These are phyloP conservation scores for Haberlea rhodopensis DNA, from an alignment of 257 asterid species.

Conservation along the genomic window DNA sequence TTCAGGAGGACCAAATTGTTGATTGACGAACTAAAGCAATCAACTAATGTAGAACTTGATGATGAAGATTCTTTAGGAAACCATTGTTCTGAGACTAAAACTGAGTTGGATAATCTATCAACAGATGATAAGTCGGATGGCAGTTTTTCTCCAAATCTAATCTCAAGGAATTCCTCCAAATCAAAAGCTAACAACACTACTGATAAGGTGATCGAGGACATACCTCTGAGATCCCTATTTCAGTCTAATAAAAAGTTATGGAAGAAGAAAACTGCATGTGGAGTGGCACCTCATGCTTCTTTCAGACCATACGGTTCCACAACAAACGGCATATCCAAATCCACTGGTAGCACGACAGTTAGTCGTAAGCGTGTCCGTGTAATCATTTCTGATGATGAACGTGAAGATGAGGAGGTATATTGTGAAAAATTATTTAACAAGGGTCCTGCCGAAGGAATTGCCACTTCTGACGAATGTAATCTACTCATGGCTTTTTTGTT, in stretches of 20 bases:
- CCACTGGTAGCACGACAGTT: constrained; percentile 51
- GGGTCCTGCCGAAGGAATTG: constrained; percentile 55
- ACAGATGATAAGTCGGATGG: constrained; percentile 49
- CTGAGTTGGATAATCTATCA: constrained; percentile 55
- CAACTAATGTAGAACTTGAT: constrained; percentile 37
- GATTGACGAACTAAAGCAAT: constrained; percentile 60
- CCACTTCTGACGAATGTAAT: constrained; percentile 77
- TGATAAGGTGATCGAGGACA: constrained; percentile 48
- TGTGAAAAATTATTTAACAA: constrained; percentile 31
- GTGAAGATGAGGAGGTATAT: constrained; percentile 43
- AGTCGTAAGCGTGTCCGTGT: constrained; percentile 74
- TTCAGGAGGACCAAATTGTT: constrained; percentile 61
- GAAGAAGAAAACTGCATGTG: constrained; percentile 37
- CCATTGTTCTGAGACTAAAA: constrained; percentile 76
- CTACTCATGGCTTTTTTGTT: constrained; percentile 23
- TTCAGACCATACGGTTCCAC: constrained; percentile 41
- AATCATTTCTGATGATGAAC: constrained; percentile 82
- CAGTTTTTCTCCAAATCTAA: constrained; percentile 40
- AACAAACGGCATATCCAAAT: constrained; percentile 42
- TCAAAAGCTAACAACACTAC: constrained; percentile 33
- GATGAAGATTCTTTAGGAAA: constrained; percentile 40
- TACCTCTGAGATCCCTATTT: constrained; percentile 50
- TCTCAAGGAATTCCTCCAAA: constrained; percentile 33
- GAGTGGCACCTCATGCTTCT: constrained; percentile 32
- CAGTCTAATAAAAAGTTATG: constrained; percentile 35